A percentile compares a stretch with the other conserved stretches of the same genome.
Evolutionary conservation across 2,329 filamentous ascomycete species (phyloP).

Genomic region (Ilyonectria destructans): DNA sequence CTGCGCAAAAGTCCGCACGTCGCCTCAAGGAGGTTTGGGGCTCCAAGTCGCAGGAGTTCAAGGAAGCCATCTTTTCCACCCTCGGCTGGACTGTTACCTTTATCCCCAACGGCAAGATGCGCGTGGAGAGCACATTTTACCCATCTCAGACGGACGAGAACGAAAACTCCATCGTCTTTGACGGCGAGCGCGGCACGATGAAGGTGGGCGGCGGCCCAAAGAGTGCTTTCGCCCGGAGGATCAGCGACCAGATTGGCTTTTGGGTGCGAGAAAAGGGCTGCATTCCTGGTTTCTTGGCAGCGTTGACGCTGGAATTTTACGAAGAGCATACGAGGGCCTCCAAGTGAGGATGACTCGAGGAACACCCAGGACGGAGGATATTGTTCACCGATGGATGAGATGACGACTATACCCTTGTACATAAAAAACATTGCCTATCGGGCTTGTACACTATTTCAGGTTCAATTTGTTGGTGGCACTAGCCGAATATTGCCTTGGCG

Average conservation of each 20-base stretch:
- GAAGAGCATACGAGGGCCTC: slow-evolving; percentile 71
- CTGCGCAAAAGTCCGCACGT: slow-evolving; percentile 85
- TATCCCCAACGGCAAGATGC: slow-evolving; percentile 96
- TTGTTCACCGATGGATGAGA: slow-evolving; percentile 37
- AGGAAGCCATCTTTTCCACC: slow-evolving; percentile 92
- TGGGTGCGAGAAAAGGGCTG: slow-evolving; percentile 96
- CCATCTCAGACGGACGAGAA: slow-evolving; percentile 79
- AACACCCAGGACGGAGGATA: slow-evolving; percentile 3
- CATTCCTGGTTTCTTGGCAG: slow-evolving; percentile 93
- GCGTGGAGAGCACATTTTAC: slow-evolving; percentile 89
- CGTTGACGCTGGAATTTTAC: slow-evolving; percentile 93
- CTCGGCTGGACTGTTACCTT: slow-evolving; percentile 97
- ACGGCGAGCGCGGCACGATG: slow-evolving; percentile 96
- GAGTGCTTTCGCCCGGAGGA: slow-evolving; percentile 88
- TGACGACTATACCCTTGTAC: slow-evolving; percentile 48
- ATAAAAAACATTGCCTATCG: slow-evolving; percentile 18
- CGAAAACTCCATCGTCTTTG: slow-evolving; percentile 85
- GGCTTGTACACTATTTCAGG: slow-evolving; percentile 24
- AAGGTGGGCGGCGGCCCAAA: slow-evolving; percentile 94
- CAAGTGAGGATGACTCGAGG: slow-evolving; percentile 26
- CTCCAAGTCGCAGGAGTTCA: slow-evolving; percentile 93
- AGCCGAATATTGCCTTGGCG: not conserved
- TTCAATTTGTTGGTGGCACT: not conserved
- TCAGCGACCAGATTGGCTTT: slow-evolving; percentile 90
- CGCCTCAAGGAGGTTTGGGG: slow-evolving; percentile 95